These are phyloP conservation scores for Emergomyces orientalis DNA, from an alignment of 2,329 filamentous ascomycete species.

Conservation along the genomic window DNA sequence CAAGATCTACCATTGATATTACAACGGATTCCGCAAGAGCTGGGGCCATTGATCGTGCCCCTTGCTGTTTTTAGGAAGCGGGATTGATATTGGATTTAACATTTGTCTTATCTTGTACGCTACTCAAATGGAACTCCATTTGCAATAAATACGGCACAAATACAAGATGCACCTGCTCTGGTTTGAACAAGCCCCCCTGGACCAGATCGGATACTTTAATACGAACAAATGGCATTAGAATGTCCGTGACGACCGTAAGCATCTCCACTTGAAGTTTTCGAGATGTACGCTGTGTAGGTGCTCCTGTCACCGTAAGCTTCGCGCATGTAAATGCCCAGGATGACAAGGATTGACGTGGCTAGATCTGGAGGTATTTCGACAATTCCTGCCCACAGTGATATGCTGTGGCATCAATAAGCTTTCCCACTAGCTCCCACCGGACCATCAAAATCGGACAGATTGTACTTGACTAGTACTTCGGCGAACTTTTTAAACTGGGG, in stretches of 20 bases:
- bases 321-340: neutral
- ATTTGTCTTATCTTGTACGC: neutral
- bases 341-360: conserved; percentile 5
- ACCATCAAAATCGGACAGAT: neutral
- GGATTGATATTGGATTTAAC: neutral
- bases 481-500: neutral
- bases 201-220: neutral
- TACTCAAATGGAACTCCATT: neutral
- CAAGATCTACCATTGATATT: neutral
- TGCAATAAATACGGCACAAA: neutral
- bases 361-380: neutral
- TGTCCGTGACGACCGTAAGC: neutral
- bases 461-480: neutral
- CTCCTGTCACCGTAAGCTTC: neutral
- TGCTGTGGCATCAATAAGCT: neutral
- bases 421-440: neutral
- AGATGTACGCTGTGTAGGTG: neutral
- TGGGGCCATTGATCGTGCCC: neutral
- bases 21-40: neutral
- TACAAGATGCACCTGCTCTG: neutral
- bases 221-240: neutral
- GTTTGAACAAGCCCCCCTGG: neutral
- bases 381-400: neutral
- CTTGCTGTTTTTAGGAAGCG: neutral
- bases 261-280: neutral